A percentile compares a stretch with the other conserved stretches of the same genome.
Evolutionary conservation across 1,139 yeast species (phyloP).

Genomic region (Zygoascus hellenicus): DNA sequence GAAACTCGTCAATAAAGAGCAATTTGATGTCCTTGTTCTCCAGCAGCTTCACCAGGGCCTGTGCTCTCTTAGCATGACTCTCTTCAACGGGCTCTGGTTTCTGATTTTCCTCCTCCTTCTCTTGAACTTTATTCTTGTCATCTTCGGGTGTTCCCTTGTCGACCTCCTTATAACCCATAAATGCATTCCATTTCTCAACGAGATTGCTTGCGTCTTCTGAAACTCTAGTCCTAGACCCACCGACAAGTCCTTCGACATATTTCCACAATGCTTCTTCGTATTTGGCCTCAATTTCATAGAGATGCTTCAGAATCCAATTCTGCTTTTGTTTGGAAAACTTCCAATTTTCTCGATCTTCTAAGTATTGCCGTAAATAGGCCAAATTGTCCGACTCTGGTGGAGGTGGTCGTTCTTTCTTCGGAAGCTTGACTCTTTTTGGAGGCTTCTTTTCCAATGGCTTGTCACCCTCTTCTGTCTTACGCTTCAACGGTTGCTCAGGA

Average conservation of each 20-base stretch:
- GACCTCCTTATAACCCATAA: conserved; percentile 33
- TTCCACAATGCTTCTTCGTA: conserved; percentile 51
- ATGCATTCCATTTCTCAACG: conserved; percentile 52
- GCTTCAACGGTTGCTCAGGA: conserved; percentile 15
- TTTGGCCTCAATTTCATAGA: conserved; percentile 48
- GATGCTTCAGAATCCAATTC: conserved; percentile 79
- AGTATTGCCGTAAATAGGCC: conserved; percentile 63
- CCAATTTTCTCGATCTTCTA: conserved; percentile 61
- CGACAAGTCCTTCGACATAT: conserved; percentile 68
- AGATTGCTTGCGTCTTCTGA: conserved; percentile 46
- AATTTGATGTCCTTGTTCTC: conserved; percentile 26
- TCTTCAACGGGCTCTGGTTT: conserved; percentile 14
- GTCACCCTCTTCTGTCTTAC: conserved; percentile 34
- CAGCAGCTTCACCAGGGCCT: conserved; percentile 22
- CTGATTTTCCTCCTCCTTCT: conserved; percentile 17
- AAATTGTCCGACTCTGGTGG: conserved; percentile 82
- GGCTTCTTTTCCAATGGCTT: conserved; percentile 53
- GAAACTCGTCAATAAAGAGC: conserved; percentile 26
- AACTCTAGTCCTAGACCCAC: conserved; percentile 61
- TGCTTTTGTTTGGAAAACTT: conserved; percentile 92
- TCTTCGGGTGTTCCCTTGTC: conserved; percentile 17
- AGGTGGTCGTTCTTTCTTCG: conserved; percentile 66
- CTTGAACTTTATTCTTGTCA: conserved; percentile 16
- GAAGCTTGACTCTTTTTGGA: conserved; percentile 69
- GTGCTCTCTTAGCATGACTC: conserved; percentile 30